Conservation (phyloP, 805 yeast genomes). For the Tetrapisispora iriomotensis region DNA sequence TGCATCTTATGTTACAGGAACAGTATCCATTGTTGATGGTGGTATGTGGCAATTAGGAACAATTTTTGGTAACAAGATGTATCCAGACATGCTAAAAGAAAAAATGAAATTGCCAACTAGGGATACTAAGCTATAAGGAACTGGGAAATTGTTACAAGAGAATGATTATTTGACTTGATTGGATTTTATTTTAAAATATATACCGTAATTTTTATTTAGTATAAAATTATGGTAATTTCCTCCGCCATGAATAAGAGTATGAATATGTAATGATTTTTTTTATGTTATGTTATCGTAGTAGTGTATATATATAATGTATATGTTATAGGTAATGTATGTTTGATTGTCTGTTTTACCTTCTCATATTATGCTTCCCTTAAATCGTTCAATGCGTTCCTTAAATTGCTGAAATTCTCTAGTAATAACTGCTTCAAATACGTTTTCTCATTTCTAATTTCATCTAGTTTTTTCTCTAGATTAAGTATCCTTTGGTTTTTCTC, state of each 20-base stretch:
- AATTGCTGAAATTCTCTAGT: constrained; percentile 2
- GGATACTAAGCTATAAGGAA: too few relatives aligned
- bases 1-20: constrained; percentile 67
- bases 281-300: too few relatives aligned
- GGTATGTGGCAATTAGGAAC: constrained; percentile 78
- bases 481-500: constrained; percentile 1
- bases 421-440: constrained; percentile 1
- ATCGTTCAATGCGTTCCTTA: not conserved
- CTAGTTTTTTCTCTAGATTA: not conserved
- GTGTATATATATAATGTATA: too few relatives aligned
- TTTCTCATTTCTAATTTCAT: constrained; percentile 1
- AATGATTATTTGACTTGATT: too few relatives aligned
- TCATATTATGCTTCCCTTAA: not conserved
- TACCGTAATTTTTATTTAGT: too few relatives aligned
- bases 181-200: too few relatives aligned
- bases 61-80: constrained; percentile 28
- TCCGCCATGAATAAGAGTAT: too few relatives aligned
- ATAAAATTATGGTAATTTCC: too few relatives aligned
- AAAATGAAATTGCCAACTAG: constrained; percentile 23
- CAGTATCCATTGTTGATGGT: constrained; percentile 78
- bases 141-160: too few relatives aligned
- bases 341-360: too few relatives aligned
- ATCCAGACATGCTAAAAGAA: constrained; percentile 35
- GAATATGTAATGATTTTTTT: too few relatives aligned
- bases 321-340: too few relatives aligned